Base-by-base conservation (phyloP, 2,329 filamentous ascomycete genomes). In the Aspergillus cejpii region DNA sequence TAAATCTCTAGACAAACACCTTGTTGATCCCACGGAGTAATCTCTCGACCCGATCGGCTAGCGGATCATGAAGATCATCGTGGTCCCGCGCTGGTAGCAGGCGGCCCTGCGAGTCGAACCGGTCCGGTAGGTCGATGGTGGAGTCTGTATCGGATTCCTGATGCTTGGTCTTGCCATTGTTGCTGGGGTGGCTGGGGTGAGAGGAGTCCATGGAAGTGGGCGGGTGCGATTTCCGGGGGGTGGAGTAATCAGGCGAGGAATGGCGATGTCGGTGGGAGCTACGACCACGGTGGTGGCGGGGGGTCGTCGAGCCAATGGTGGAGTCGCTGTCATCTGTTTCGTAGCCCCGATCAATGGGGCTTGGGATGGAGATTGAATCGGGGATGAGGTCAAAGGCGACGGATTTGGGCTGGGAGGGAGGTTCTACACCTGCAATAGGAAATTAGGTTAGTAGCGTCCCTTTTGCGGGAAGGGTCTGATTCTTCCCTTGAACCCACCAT, bases 291-390 rank as follows among this genome's bases (percentile, higher is more conserved):
- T 54, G 55, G 27, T 50, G 56, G 41, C 45, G 48, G 21, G 53
- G 50, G 44, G 44, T 37, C 27, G 45, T 42, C 44, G 49, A 50
- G 31, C 53, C 53, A 41, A 68, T 47, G 6, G 65, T 68, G 1
- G 63, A 63, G 39, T 70, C 64, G 42, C 63, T 70, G 42, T 71
- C 69, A 44, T 69, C 69, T 1, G 67, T 65, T 48, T 72, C 69
- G 37, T 72, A 72, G 5, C 67, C 69, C 2, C 50, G 52, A 42
- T 64, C 58, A 2, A 26, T 38, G n/a, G 45, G 41, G 4, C 23
- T 24, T 4, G 23, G 23, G 23, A 24, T 24, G 23, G 23, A 24
- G 23, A 24, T 24, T 21, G 48, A 23, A 7, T 55, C 41, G 6
- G 53, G 41, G 23, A 44, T 43, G 27, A 63, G 47, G 43, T 63